Conservation (phyloP, 805 yeast species). For the Wickerhamomyces bisporus region DNA sequence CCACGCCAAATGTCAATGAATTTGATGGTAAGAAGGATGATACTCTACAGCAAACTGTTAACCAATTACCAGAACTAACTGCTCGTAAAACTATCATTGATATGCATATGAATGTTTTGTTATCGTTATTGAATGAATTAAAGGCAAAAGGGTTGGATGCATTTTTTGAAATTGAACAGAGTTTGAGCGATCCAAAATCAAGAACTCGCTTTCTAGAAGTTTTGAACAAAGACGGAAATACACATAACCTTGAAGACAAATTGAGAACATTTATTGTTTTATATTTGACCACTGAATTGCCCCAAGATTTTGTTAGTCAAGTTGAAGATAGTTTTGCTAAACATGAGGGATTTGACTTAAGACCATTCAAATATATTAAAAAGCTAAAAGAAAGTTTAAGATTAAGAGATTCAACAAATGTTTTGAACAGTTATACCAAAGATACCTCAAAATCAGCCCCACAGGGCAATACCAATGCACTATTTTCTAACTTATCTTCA, state of each 20-base stretch:
- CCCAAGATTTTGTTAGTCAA: slow-evolving; percentile 47
- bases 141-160: slow-evolving; percentile 86
- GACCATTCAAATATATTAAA: slow-evolving; percentile 67
- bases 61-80: slow-evolving; percentile 87
- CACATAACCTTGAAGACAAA: slow-evolving; percentile 72
- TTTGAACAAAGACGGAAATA: slow-evolving; percentile 42
- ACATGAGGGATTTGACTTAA: slow-evolving; percentile 52
- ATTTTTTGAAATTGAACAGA: slow-evolving; percentile 92
- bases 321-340: slow-evolving; percentile 58
- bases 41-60: slow-evolving; percentile 76
- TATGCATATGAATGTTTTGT: slow-evolving; percentile 94
- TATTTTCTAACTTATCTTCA: slow-evolving; percentile 69
- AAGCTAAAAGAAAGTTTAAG: slow-evolving; percentile 76
- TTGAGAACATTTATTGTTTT: slow-evolving; percentile 84
- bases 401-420: slow-evolving; percentile 37
- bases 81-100: slow-evolving; percentile 84
- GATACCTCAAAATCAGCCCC: slow-evolving; percentile 19
- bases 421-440: slow-evolving; percentile 29
- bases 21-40: slow-evolving; percentile 56
- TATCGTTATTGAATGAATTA: slow-evolving; percentile 74
- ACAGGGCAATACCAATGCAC: slow-evolving; percentile 40
- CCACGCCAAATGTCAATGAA: slow-evolving; percentile 65
- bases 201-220: slow-evolving; percentile 56
- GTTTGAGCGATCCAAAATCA: slow-evolving; percentile 50
- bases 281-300: slow-evolving; percentile 47